These are phyloP conservation scores for Malassezia arunalokei DNA, from an alignment of 1,284 basidiomycete genomes.

Conservation along the genomic window DNA sequence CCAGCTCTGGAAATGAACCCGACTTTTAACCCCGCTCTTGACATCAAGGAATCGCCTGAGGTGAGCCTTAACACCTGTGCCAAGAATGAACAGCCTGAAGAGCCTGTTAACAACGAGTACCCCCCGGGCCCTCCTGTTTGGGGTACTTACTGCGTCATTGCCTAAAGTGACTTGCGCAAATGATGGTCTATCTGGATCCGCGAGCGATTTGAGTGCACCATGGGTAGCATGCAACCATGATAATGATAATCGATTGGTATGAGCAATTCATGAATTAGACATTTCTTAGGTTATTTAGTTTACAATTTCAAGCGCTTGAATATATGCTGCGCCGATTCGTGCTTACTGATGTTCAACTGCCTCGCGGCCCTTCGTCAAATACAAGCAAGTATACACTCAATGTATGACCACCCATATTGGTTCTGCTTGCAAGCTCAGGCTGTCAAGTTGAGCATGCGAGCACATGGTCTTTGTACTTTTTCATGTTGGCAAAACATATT, in stretches of 20 bases:
- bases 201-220: neutral
- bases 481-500: conserved; percentile 18
- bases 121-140: neutral
- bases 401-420: too few relatives aligned
- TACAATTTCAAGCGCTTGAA: neutral
- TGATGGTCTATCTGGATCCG: neutral
- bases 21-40: neutral
- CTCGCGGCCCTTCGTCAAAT: too few relatives aligned
- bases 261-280: too few relatives aligned
- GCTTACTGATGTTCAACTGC: too few relatives aligned
- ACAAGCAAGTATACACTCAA: too few relatives aligned
- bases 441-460: too few relatives aligned
- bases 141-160: conserved; percentile 8
- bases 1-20: conserved; percentile 6
- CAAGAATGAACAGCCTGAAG: conserved; percentile 6
- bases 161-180: neutral
- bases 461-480: too few relatives aligned
- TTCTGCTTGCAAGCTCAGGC: too few relatives aligned
- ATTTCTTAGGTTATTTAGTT: neutral
- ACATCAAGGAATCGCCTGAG: neutral
- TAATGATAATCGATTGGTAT: too few relatives aligned
- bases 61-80: neutral
- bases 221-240: too few relatives aligned
- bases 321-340: too few relatives aligned
- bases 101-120: conserved; percentile 2